Base-by-base conservation (phyloP, 306 rosid genomes). In the Morella rubra region DNA sequence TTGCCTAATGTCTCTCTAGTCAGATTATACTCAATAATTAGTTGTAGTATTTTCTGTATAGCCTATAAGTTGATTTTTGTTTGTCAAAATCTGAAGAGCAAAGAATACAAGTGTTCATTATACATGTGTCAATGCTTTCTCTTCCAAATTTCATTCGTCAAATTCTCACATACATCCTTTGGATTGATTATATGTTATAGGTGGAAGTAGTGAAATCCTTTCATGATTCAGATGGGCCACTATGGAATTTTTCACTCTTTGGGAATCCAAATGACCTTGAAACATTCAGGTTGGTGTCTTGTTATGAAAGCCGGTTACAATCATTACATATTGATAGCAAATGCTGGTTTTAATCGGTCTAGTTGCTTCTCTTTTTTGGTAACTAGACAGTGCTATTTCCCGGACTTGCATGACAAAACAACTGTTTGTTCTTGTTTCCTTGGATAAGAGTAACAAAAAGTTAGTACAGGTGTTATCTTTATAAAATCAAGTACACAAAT, bases 261-360 rank as follows among this genome's bases (percentile, higher is more conserved):
- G 98, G 98, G 77, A 95, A 95, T 86, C 98, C 98, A 80, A 95
- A 85, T 82, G 97, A 95, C 82, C 84, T 84, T 2, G 98, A 95
- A 81, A 92, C 98, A 73, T 95, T 92, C 86, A 90, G 98, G 98
- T 95, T 72, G 58, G 54, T 65, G 41, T 46, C 74, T 51, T 66
- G 76, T 69, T 13, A 42, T 16, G 71, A 42, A 65, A 65, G 27
- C 22, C 40, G 13, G 15, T 42, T 42, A 8, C 71, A 65, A 40
- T 6, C 32, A 4, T 7, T 18, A 65, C 6, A 10, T 42, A 41
- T 42, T 7, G 3, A 8, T 15, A 41, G 50, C 46, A 18, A 44
- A 65, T 16, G 49, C 41, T 18, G 47, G 22, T 42, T 62, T 65
- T 37, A 42, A 41, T 42, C 50, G 4, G 71, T 42, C 9, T 7